phyloP scores from a whole-genome alignment of 352 stramenopile genomes.

The Globisporangium barbulae region DNA sequence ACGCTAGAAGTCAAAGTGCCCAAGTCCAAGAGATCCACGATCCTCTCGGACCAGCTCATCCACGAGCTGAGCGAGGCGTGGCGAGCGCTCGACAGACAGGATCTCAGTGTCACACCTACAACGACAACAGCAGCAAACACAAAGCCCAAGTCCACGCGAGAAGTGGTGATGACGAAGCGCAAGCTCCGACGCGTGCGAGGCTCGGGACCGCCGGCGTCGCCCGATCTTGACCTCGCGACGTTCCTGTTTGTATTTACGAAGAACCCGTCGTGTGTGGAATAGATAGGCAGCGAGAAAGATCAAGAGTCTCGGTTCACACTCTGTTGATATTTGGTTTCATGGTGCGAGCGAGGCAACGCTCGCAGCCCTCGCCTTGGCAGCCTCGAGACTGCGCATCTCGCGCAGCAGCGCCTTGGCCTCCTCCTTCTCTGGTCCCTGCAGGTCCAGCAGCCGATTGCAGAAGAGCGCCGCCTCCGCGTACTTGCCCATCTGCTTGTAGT shows the following conservation, averaged over 20 bases:
- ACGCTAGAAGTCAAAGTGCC: slow-evolving; percentile 17
- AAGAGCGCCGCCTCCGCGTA: slow-evolving; percentile 59
- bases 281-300: slow-evolving; percentile 1
- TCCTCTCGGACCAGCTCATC: slow-evolving; percentile 17
- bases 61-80: slow-evolving; percentile 23
- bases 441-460: slow-evolving; percentile 74
- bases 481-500: slow-evolving; percentile 69
- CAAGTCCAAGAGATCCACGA: slow-evolving; percentile 6
- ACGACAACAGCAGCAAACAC: background rate
- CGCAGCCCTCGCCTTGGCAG: slow-evolving; percentile 20
- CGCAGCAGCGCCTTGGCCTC: slow-evolving; percentile 77
- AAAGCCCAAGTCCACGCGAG: slow-evolving; percentile 11
- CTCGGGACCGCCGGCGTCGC: background rate
- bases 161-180: slow-evolving; percentile 32
- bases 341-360: background rate
- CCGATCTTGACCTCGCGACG: slow-evolving; percentile 18
- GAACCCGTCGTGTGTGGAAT: slow-evolving; percentile 1
- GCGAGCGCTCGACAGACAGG: slow-evolving; percentile 14
- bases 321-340: background rate
- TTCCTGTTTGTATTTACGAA: slow-evolving; percentile 35
- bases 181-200: slow-evolving; percentile 22
- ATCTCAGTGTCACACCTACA: background rate
- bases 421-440: slow-evolving; percentile 78
- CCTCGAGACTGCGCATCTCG: slow-evolving; percentile 72
- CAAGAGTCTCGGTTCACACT: background rate